Evolutionary conservation across 495 filamentous ascomycete species (phyloP).

Genomic region (Melanomma pulvis-pyrius): DNA sequence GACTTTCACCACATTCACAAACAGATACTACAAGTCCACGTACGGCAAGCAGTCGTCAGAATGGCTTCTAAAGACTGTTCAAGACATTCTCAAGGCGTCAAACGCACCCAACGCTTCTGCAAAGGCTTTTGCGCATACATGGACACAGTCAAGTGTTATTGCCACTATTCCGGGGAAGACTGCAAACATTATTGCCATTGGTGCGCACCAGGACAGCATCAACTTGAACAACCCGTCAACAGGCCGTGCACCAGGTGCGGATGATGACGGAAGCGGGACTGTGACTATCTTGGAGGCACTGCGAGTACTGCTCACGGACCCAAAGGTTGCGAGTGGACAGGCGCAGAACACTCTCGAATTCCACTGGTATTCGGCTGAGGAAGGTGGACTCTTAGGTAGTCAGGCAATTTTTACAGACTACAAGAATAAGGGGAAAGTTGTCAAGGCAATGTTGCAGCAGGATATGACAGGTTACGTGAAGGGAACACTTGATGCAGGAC

Average conservation of each 20-base stretch:
- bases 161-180: slow-evolving; percentile 86
- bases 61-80: not conserved
- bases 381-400: slow-evolving; percentile 74
- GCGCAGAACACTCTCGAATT: slow-evolving; percentile 86
- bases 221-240: slow-evolving; percentile 86
- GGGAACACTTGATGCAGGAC: slow-evolving; percentile 80
- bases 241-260: slow-evolving; percentile 74
- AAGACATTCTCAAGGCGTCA: not conserved
- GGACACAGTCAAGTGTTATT: slow-evolving; percentile 89
- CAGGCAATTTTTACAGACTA: slow-evolving; percentile 86
- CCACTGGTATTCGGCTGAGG: slow-evolving; percentile 93
- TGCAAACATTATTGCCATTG: slow-evolving; percentile 77
- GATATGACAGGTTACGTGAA: slow-evolving; percentile 96
- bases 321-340: slow-evolving; percentile 57
- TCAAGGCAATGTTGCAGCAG: slow-evolving; percentile 98
- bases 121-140: slow-evolving; percentile 72
- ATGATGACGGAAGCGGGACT: slow-evolving; percentile 74
- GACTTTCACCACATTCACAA: not conserved
- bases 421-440: slow-evolving; percentile 68
- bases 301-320: slow-evolving; percentile 60
- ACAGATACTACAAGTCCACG: slow-evolving; percentile 1
- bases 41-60: not conserved
- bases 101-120: slow-evolving; percentile 47
- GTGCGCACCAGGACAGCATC: slow-evolving; percentile 80
- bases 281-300: slow-evolving; percentile 75